These are phyloP conservation scores for Cercospora sp. DNA, from an alignment of 2,329 filamentous ascomycete species.

Conservation along the genomic window DNA sequence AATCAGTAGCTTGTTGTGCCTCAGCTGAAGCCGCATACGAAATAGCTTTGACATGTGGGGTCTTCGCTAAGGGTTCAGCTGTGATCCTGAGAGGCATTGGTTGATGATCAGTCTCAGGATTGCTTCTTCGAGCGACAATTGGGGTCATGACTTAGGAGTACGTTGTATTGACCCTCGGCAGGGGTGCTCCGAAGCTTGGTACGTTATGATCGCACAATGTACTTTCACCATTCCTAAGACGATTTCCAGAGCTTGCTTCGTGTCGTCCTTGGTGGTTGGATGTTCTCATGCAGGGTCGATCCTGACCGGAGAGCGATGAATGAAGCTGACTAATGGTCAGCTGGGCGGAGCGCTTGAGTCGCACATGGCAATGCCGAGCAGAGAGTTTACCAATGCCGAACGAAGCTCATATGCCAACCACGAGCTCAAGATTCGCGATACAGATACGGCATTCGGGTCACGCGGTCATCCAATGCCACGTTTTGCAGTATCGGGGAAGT, in stretches of 20 bases:
- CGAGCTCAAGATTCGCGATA: neutral
- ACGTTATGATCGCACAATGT: neutral
- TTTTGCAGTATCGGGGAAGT: neutral
- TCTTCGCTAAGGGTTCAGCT: neutral
- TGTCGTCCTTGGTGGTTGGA: neutral
- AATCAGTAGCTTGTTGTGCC: neutral
- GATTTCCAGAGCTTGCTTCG: neutral
- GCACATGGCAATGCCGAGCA: neutral
- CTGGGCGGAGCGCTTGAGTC: neutral
- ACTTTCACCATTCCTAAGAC: neutral
- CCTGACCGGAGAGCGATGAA: neutral
- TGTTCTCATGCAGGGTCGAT: neutral
- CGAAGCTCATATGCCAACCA: neutral
- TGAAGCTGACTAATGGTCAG: neutral
- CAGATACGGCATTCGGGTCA: no score
- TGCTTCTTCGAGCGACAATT: neutral
- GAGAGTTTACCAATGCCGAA: neutral
- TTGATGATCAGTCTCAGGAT: neutral
- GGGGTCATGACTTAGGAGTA: neutral
- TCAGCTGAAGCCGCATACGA: neutral
- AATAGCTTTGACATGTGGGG: neutral
- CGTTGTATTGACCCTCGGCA: neutral
- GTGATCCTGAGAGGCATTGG: neutral
- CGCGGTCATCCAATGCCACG: neutral
- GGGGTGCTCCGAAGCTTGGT: neutral